Evolutionary conservation across 108 stramenopile genomes (phyloP), one percentile per base, ranked within the genome.

Genomic region (Conticribra guillardii): DNA sequence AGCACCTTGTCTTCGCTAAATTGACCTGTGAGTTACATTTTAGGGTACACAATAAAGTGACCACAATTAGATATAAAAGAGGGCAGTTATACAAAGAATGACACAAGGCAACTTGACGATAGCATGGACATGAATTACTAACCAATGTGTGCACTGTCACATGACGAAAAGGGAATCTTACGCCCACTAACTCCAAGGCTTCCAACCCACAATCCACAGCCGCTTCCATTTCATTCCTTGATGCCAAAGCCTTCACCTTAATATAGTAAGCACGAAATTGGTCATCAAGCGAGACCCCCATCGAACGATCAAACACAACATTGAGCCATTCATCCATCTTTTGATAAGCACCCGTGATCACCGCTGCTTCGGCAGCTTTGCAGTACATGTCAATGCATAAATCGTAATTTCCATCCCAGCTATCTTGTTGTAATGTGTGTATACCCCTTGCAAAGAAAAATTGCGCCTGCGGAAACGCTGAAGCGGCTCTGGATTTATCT

Each of bases 351-450:
- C 19, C 33, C 5, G 64, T 16, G 28, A 47, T 32, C 22, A 53
- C 18, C 7, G 64, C 64, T 23, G 28, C 52, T 29, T 53, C 50
- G 11, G 64, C 23, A 22, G 18, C 64, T 2, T 65, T 48, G 51
- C 32, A 53, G 34, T 53, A 65, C 7, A 32, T 18, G 32, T 65
- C 52, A 29, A 46, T 49, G 22, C 64, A 65, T 22, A 65, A 26
- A 17, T 29, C 14, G 19, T 53, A 65, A 23, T 65, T 52, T 16
- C 49, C 21, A 3, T 22, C 21, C 64, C 64, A 65, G 32, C 53
- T 51, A 14, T 26, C n/a, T 3, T 21, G 4, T 30, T 29, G 31
- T 11, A 65, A n/a, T 21, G 0, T 0, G 29, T 29, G 3, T 18
- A 65, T 65, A 21, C 27, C 32, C 32, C 30, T 52, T 19, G 21